A percentile compares a stretch with the other conserved stretches of the same genome.
phyloP scores from a whole-genome alignment of 2,329 filamentous ascomycete genomes.

The Polytolypa hystricis region DNA sequence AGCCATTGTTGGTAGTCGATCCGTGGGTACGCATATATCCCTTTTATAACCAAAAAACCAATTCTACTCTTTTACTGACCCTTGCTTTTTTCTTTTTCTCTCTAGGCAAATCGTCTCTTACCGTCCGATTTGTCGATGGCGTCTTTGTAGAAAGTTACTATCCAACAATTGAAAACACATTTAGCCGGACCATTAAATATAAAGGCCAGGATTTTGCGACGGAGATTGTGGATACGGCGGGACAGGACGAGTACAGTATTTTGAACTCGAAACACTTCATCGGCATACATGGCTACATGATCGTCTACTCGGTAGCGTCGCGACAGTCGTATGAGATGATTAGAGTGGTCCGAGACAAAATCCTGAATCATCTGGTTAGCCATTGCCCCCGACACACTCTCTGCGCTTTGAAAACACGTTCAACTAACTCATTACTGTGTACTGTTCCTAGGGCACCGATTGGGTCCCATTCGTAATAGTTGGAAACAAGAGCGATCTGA shows the following conservation, averaged over 20 bases:
- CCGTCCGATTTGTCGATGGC: slow-evolving; percentile 92
- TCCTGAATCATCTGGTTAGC: slow-evolving; percentile 82
- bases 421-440: slow-evolving; percentile 7
- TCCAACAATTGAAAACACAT: slow-evolving; percentile 97
- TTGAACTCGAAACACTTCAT: slow-evolving; percentile 98
- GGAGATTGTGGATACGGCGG: slow-evolving; percentile 96
- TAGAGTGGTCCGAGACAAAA: slow-evolving; percentile 90
- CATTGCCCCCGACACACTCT: too few species aligned
- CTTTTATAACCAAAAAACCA: background rate
- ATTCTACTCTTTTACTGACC: background rate
- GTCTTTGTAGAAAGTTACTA: slow-evolving; percentile 99
- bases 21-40: slow-evolving; percentile 58
- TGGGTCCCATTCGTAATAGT: slow-evolving; percentile 89
- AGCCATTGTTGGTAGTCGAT: slow-evolving; percentile 88
- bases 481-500: slow-evolving; percentile 92
- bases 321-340: slow-evolving; percentile 97
- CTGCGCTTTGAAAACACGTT: too few species aligned
- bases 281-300: slow-evolving; percentile 96
- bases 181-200: slow-evolving; percentile 87
- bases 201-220: slow-evolving; percentile 89
- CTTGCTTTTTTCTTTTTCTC: slow-evolving; percentile 4
- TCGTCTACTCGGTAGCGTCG: slow-evolving; percentile 94
- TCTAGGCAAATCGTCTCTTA: slow-evolving; percentile 90
- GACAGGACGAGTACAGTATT: slow-evolving; percentile 98
- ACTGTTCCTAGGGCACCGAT: slow-evolving; percentile 62